These are phyloP conservation scores for Pythium apleroticum DNA, from an alignment of 352 stramenopile genomes.

Conservation along the genomic window DNA sequence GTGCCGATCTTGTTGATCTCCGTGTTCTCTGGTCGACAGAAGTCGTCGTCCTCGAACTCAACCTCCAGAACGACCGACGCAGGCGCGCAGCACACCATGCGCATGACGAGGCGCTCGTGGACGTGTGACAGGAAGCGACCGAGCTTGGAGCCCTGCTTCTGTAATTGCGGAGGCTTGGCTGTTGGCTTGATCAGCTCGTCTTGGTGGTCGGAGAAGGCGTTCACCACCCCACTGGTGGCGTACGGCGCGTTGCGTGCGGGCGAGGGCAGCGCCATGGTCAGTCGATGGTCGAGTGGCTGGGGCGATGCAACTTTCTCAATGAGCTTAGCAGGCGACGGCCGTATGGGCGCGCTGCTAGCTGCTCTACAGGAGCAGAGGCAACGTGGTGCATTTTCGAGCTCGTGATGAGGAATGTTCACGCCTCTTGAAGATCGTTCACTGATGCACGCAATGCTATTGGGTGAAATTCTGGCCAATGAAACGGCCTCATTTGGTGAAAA, in stretches of 20 bases:
- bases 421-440: slow-evolving; percentile 27
- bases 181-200: slow-evolving; percentile 15
- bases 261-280: slow-evolving; percentile 19
- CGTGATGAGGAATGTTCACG: slow-evolving; percentile 5
- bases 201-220: slow-evolving; percentile 18
- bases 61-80: slow-evolving; percentile 30
- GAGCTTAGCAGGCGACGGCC: neutral
- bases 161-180: slow-evolving; percentile 5
- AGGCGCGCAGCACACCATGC: slow-evolving; percentile 28
- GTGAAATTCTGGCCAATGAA: slow-evolving; percentile 7
- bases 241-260: slow-evolving; percentile 17
- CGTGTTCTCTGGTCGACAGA: slow-evolving; percentile 23
- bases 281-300: slow-evolving; percentile 4
- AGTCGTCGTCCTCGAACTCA: slow-evolving; percentile 32
- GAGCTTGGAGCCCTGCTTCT: slow-evolving; percentile 23
- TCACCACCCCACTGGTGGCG: slow-evolving; percentile 6
- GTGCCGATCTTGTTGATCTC: slow-evolving; percentile 25
- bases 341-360: neutral
- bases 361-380: neutral
- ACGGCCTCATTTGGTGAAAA: neutral
- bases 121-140: slow-evolving; percentile 25
- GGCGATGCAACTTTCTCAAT: slow-evolving; percentile 15
- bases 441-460: neutral
- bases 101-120: slow-evolving; percentile 30
- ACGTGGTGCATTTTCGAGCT: slow-evolving; percentile 1